Evolutionary conservation across 164 flowering plant genomes (phyloP).

Genomic region (Echeveria elegans): DNA sequence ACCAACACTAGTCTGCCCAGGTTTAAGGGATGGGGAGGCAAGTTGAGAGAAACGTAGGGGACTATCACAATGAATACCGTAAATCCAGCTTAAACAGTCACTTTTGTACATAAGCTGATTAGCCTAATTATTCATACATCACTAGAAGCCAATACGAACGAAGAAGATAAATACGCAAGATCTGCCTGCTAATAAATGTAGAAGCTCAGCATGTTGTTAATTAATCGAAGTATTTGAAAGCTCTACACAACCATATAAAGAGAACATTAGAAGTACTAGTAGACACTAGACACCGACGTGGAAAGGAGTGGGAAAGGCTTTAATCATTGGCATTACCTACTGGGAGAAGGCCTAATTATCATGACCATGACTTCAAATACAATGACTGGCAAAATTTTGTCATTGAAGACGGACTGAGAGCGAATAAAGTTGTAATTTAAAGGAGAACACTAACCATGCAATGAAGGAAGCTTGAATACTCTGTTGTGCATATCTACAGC

Average conservation of each 20-base stretch:
- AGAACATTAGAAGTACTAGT: neutral
- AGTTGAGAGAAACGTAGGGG: neutral
- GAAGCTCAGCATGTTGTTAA: neutral
- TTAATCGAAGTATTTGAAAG: neutral
- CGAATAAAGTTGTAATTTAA: neutral
- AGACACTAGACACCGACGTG: neutral
- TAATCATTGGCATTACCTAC: neutral
- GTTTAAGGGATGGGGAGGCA: neutral
- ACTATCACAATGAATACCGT: neutral
- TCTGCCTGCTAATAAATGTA: neutral
- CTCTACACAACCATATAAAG: neutral
- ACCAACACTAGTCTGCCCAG: neutral
- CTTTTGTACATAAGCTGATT: neutral
- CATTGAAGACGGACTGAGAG: neutral
- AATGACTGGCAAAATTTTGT: neutral
- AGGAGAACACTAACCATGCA: conserved; percentile 37
- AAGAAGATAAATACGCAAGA: neutral
- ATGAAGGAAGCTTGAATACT: conserved; percentile 76
- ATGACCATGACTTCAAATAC: neutral
- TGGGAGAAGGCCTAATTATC: neutral
- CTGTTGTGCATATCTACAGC: conserved; percentile 71
- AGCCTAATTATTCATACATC: neutral
- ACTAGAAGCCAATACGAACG: neutral
- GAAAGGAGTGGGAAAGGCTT: neutral
- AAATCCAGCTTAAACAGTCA: neutral